Conservation (phyloP, 768 basidiomycete genomes). For the Cystofilobasidium ferigula region DNA sequence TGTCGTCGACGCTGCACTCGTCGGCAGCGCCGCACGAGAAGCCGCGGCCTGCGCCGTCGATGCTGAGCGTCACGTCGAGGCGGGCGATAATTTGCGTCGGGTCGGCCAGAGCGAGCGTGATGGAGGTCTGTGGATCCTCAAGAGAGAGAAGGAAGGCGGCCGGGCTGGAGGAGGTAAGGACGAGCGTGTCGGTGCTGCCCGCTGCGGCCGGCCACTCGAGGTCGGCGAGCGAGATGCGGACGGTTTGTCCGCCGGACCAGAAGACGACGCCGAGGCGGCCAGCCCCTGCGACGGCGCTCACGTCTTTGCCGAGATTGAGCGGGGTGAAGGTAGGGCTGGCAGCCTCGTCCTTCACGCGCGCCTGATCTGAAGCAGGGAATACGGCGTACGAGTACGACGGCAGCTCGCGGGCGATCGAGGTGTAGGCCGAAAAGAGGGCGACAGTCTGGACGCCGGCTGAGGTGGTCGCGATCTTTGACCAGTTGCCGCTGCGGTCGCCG, state of each 20-base stretch:
- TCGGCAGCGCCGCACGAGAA: background rate
- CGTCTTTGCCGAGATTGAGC: slow-evolving; percentile 3
- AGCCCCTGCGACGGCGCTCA: slow-evolving; percentile 39
- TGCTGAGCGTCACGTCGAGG: slow-evolving; percentile 15
- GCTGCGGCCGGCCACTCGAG: slow-evolving; percentile 39
- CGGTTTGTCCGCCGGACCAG: slow-evolving; percentile 45
- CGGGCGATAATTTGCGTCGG: slow-evolving; percentile 47
- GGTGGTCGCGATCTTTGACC: slow-evolving; percentile 56
- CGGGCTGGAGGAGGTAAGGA: slow-evolving; percentile 39
- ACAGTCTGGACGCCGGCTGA: slow-evolving; percentile 50
- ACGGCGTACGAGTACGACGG: slow-evolving; percentile 48
- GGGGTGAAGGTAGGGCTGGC: slow-evolving; percentile 11
- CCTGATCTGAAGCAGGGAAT: slow-evolving; percentile 46
- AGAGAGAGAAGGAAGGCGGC: slow-evolving; percentile 41
- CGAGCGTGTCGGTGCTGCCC: slow-evolving; percentile 43
- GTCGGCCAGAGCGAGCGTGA: slow-evolving; percentile 51
- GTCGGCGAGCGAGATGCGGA: slow-evolving; percentile 44
- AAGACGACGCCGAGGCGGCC: slow-evolving; percentile 37
- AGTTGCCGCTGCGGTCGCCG: slow-evolving; percentile 49
- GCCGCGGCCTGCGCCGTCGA: background rate
- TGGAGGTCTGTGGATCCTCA: slow-evolving; percentile 42
- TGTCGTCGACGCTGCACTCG: background rate
- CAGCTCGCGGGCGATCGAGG: slow-evolving; percentile 39
- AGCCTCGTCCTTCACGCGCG: slow-evolving; percentile 15
- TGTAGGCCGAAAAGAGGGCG: slow-evolving; percentile 56